These are phyloP conservation scores for Alopecurus myosuroides DNA, from an alignment of 176 grass and related monocot genomes.

Conservation along the genomic window DNA sequence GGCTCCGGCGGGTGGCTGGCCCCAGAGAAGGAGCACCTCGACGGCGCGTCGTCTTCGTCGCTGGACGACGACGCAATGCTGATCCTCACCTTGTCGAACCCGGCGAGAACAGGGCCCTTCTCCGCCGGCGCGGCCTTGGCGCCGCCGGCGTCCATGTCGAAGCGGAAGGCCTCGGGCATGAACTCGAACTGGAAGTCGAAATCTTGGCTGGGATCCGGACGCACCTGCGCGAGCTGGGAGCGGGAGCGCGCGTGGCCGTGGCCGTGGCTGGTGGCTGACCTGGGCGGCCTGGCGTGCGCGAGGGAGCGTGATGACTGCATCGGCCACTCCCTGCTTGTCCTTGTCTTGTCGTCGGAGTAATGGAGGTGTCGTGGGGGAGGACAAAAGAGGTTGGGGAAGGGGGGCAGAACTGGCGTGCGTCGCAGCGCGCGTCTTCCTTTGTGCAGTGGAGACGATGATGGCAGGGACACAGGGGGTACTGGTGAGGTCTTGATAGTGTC, in stretches of 20 bases:
- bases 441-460: not conserved
- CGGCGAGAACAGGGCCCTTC: not conserved
- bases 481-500: not conserved
- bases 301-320: slow-evolving; percentile 36
- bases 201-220: slow-evolving; percentile 20
- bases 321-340: not conserved
- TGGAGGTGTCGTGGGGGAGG: slow-evolving; percentile 18
- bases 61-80: slow-evolving; percentile 51
- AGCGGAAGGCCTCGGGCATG: slow-evolving; percentile 22
- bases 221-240: slow-evolving; percentile 12
- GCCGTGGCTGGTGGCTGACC: not conserved
- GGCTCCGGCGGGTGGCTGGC: slow-evolving; percentile 59
- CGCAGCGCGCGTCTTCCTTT: slow-evolving; percentile 6
- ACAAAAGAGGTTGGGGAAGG: slow-evolving; percentile 43
- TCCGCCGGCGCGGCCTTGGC: not conserved
- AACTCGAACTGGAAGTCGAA: slow-evolving; percentile 30
- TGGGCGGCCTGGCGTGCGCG: slow-evolving; percentile 23
- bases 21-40: slow-evolving; percentile 44
- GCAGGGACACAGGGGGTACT: not conserved
- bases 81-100: slow-evolving; percentile 44
- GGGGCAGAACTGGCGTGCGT: slow-evolving; percentile 19
- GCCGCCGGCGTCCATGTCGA: slow-evolving; percentile 30
- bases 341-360: slow-evolving; percentile 5
- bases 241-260: slow-evolving; percentile 23
- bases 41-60: slow-evolving; percentile 14